Conservation (phyloP, 2,329 filamentous ascomycete genomes). For the Neoarthrinium moseri region DNA sequence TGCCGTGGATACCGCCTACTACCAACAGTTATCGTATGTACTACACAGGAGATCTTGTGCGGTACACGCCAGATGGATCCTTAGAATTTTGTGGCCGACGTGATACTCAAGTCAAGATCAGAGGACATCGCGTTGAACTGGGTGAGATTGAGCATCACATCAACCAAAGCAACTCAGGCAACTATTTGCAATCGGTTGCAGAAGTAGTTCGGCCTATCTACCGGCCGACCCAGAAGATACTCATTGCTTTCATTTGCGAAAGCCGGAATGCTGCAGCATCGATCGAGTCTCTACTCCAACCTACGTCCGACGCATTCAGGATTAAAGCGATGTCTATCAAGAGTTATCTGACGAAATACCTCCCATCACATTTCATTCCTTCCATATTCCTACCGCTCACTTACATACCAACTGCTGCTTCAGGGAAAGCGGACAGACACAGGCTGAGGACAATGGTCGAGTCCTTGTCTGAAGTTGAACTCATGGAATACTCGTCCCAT, state of each 20-base stretch:
- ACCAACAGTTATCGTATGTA: constrained; percentile 25
- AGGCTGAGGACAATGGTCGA: background rate
- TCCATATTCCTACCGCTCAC: constrained; percentile 2
- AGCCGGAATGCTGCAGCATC: background rate
- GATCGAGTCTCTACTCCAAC: background rate
- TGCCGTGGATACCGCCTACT: constrained; percentile 28
- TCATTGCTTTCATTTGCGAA: background rate
- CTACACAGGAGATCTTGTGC: constrained; percentile 38
- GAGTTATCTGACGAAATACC: background rate
- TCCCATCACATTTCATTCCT: background rate
- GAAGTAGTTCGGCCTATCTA: too few relatives aligned
- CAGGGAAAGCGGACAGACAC: constrained; percentile 6
- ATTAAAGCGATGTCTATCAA: background rate
- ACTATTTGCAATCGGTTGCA: too few relatives aligned
- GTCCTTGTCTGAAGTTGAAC: too few relatives aligned
- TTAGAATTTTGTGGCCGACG: constrained; percentile 20
- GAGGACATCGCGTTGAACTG: constrained; percentile 10
- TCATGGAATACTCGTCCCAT: background rate
- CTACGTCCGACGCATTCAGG: background rate
- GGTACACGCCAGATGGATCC: constrained; percentile 28
- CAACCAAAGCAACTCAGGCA: too few relatives aligned
- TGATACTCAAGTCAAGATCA: constrained; percentile 10
- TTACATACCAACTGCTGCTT: constrained; percentile 2
- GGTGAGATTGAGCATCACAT: constrained; percentile 9
- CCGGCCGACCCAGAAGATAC: too few relatives aligned